A percentile compares a stretch with the other conserved stretches of the same genome.
Conservation (phyloP, 2,329 filamentous ascomycete genomes). For the Amauroascus verrucosus region DNA sequence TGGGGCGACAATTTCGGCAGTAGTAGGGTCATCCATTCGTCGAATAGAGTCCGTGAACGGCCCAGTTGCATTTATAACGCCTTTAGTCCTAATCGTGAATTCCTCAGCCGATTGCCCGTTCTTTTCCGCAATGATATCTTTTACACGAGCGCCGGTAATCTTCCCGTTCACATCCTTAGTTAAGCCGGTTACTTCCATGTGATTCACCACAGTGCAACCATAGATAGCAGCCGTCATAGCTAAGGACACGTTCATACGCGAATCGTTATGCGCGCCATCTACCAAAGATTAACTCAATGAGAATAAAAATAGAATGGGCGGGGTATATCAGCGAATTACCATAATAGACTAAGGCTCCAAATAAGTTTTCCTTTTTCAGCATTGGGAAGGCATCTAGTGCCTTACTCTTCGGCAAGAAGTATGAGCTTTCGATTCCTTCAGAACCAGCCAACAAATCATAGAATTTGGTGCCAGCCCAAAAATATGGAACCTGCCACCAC, state of each 20-base stretch:
- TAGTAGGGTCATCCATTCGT: constrained; percentile 66
- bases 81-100: constrained; percentile 65
- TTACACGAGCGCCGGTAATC: constrained; percentile 62
- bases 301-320: neutral
- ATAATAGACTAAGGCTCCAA: constrained; percentile 81
- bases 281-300: constrained; percentile 15
- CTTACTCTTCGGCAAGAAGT: constrained; percentile 78
- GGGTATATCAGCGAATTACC: constrained; percentile 34
- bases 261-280: constrained; percentile 87
- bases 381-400: constrained; percentile 81
- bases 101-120: constrained; percentile 53
- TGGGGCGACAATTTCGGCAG: constrained; percentile 71
- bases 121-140: constrained; percentile 57
- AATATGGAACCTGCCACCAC: constrained; percentile 74
- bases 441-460: constrained; percentile 79
- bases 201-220: constrained; percentile 71
- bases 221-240: constrained; percentile 85
- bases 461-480: constrained; percentile 61
- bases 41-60: constrained; percentile 79
- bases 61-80: constrained; percentile 79
- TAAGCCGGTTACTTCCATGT: constrained; percentile 67
- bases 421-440: constrained; percentile 75
- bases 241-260: constrained; percentile 80
- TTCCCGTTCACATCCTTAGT: constrained; percentile 63
- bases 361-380: constrained; percentile 67